phyloP scores from a whole-genome alignment of 1,284 basidiomycete genomes.

The Rhodotorula sp. region DNA sequence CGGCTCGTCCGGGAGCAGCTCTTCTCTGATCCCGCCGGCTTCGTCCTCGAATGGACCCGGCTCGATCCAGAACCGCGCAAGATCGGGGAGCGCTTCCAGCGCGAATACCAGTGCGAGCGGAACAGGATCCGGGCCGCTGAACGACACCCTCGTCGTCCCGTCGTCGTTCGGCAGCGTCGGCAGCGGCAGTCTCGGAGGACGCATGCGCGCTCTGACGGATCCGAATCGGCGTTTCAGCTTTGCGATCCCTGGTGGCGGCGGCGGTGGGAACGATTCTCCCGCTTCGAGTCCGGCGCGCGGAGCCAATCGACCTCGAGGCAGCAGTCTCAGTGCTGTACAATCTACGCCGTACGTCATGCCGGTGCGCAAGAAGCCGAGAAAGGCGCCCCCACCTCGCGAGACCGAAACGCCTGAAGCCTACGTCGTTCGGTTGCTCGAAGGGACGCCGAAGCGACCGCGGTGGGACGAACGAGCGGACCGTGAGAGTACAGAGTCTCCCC shows the following conservation, averaged over 20 bases:
- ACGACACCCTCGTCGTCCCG: background rate
- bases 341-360: background rate
- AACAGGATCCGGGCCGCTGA: background rate
- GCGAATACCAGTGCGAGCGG: conserved; percentile 2
- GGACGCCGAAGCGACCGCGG: background rate
- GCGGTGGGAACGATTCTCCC: background rate
- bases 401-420: conserved; percentile 71
- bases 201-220: conserved; percentile 34
- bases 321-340: conserved; percentile 13
- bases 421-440: conserved; percentile 61
- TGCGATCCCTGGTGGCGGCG: background rate
- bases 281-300: background rate
- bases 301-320: conserved; percentile 2
- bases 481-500: background rate
- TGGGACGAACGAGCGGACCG: background rate
- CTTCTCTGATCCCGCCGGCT: background rate
- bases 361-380: conserved; percentile 8
- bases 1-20: background rate
- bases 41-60: background rate
- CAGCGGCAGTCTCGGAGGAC: conserved; percentile 9
- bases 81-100: conserved; percentile 19
- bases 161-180: background rate
- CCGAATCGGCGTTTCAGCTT: conserved; percentile 26
- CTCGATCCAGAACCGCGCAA: background rate
- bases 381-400: conserved; percentile 11